Evolutionary conservation across 441 rosid species (phyloP), one percentile per base, ranked within the genome.

Genomic region (Lepidium campestre): DNA sequence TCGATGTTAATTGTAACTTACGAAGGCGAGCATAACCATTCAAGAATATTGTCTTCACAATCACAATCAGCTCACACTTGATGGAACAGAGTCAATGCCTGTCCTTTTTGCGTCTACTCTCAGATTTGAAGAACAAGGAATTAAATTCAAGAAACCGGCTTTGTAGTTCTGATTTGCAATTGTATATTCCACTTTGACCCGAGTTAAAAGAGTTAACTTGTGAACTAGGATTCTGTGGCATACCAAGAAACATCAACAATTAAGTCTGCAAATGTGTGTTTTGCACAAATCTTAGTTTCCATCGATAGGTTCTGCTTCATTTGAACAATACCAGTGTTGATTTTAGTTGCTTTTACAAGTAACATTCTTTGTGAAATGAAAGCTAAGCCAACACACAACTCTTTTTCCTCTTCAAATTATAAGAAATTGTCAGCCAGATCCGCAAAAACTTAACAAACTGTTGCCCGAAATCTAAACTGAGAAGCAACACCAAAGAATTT

Each of bases 11-110:
- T 77, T 59, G 87, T 81, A 45, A 83, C 83, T 2, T 83, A 83
- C 23, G 87, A 83, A 75, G 85, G 87, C 0, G 85, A 83, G 40
- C 87, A 83, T 58, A 83, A 68, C 35, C 87, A 83, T 72, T 80
- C 84, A 22, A 66, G 82, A 63, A 45, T 70, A 53, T 49, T 74
- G 65, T 70, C 80, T 39, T 68, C 86, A 18, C 83, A 83, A 57
- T 79, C 93, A 45, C 83, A 83, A 57, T 79, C 93, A 48, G 87
- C 88, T 29, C 80, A 69, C 53, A 79, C 88, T 35, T 87, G 78
- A 85, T 44, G 61, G 27, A 62, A 23, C 14, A 20, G 42, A 66
- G 25, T 62, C 12, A 8, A 19, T 15, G 42, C 23, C 22, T 29
- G 27, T 50, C 70, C 25, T 13, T 37, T 37, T 49, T 34, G 19